These are phyloP conservation scores for Aspergillus terreus DNA, from an alignment of 2,329 filamentous ascomycete genomes.

Conservation along the genomic window DNA sequence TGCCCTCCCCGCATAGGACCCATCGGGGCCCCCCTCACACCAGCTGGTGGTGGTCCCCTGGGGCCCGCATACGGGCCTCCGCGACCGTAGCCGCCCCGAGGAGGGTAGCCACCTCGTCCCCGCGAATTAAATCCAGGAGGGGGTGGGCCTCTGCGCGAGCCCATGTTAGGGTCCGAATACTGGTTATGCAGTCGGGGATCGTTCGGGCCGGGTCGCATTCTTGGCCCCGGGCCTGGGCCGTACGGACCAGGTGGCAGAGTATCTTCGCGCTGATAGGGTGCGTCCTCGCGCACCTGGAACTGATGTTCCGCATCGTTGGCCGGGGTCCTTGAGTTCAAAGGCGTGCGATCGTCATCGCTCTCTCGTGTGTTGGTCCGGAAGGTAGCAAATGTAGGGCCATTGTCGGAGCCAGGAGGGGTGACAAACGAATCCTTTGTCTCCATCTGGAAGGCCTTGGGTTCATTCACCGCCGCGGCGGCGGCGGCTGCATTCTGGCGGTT, in stretches of 20 bases:
- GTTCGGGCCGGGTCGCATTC: constrained; percentile 40
- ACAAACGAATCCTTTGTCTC: constrained; percentile 58
- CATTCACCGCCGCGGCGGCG: constrained; percentile 21
- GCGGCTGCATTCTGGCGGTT: constrained; percentile 52
- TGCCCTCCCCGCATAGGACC: constrained; percentile 33
- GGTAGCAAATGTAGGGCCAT: constrained; percentile 46
- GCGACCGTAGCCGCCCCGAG: constrained; percentile 43
- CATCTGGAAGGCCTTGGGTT: constrained; percentile 32
- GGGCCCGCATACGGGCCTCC: constrained; percentile 37
- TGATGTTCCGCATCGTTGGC: constrained; percentile 27
- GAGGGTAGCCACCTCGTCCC: constrained; percentile 55
- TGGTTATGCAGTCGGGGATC: constrained; percentile 44
- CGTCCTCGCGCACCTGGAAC: constrained; percentile 27
- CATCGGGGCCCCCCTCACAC: constrained; percentile 43
- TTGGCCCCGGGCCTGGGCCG: constrained; percentile 24
- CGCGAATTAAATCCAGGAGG: constrained; percentile 47
- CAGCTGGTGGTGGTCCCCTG: constrained; percentile 31
- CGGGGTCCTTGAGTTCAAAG: constrained; percentile 32
- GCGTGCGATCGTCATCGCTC: constrained; percentile 41
- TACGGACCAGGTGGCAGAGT: constrained; percentile 38
- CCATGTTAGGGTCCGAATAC: constrained; percentile 46
- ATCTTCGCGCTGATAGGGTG: constrained; percentile 15
- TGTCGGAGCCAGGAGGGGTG: constrained; percentile 53
- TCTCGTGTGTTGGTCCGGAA: constrained; percentile 32
- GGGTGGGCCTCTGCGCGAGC: constrained; percentile 37